These are phyloP conservation scores for Ceratobasidium sp. DNA, from an alignment of 1,284 basidiomycete species.

Conservation along the genomic window DNA sequence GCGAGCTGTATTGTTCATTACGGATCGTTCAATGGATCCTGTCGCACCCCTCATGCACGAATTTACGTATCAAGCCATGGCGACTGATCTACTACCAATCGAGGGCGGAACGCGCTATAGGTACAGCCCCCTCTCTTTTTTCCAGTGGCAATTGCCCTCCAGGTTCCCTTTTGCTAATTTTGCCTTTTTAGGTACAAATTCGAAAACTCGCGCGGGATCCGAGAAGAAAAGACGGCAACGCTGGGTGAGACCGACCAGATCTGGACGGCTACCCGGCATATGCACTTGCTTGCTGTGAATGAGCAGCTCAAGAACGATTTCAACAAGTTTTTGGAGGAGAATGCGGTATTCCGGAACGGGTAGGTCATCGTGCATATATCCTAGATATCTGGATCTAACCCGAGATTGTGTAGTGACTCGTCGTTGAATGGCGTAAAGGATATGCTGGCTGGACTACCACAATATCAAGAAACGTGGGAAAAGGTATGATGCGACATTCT, in stretches of 20 bases:
- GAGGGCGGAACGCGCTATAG: constrained; percentile 86
- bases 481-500: constrained; percentile 64
- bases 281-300: constrained; percentile 98
- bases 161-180: background rate
- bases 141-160: no score
- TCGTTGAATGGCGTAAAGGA: constrained; percentile 96
- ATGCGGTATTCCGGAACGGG: constrained; percentile 85
- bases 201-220: constrained; percentile 75
- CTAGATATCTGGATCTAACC: background rate
- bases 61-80: constrained; percentile 99
- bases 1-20: constrained; percentile 87
- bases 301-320: constrained; percentile 96
- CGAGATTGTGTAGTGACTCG: constrained; percentile 69
- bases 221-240: constrained; percentile 85
- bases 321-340: constrained; percentile 90
- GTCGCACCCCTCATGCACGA: constrained; percentile 93
- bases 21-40: constrained; percentile 95
- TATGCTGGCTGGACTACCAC: constrained; percentile 94
- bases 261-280: constrained; percentile 91
- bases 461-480: constrained; percentile 95
- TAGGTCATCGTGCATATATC: constrained; percentile 50
- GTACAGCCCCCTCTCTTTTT: constrained; percentile 56
- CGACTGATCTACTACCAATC: constrained; percentile 90
- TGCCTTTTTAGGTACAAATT: constrained; percentile 76
- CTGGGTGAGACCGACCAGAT: constrained; percentile 88